These are phyloP conservation scores for Tuber melanosporum DNA, from an alignment of 495 filamentous ascomycete species.

Conservation along the genomic window DNA sequence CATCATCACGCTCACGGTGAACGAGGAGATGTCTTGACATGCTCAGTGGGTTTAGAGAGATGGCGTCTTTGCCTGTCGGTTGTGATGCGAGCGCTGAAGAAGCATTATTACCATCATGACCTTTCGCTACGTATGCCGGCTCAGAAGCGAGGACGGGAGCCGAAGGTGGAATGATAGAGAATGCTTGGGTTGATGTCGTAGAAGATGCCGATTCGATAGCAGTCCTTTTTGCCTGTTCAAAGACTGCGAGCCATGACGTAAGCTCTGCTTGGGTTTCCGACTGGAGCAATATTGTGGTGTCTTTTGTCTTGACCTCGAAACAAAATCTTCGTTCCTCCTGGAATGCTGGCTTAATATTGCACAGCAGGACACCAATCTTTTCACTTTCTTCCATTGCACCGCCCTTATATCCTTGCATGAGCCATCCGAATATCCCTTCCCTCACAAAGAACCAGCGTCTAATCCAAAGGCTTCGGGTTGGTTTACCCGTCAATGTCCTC, in stretches of 20 bases:
- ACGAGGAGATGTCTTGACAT: conserved; percentile 63
- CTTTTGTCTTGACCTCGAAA: conserved; percentile 98
- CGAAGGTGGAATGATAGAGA: conserved; percentile 80
- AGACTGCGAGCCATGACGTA: conserved; percentile 83
- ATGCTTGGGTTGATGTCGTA: conserved; percentile 59
- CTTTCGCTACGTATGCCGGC: conserved; percentile 38
- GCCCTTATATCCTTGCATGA: conserved; percentile 75
- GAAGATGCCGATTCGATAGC: conserved; percentile 72
- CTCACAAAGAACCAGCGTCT: conserved; percentile 92
- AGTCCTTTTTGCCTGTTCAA: conserved; percentile 86
- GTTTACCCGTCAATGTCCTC: conserved; percentile 76
- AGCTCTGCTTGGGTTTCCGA: conserved; percentile 86
- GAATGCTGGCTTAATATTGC: conserved; percentile 80
- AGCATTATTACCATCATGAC: conserved; percentile 32
- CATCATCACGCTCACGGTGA: conserved; percentile 51
- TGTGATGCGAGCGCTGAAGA: conserved; percentile 15
- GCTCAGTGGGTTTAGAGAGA: conserved; percentile 21
- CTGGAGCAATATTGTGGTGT: conserved; percentile 79
- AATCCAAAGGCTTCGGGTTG: conserved; percentile 77
- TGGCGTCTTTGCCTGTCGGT: conserved; percentile 18
- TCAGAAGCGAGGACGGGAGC: conserved; percentile 64
- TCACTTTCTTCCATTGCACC: conserved; percentile 92
- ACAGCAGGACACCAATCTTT: conserved; percentile 89
- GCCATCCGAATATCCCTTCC: conserved; percentile 91
- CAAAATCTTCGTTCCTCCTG: conserved; percentile 93